These are phyloP conservation scores for Somion occarium DNA, from an alignment of 1,284 basidiomycete species.

Conservation along the genomic window DNA sequence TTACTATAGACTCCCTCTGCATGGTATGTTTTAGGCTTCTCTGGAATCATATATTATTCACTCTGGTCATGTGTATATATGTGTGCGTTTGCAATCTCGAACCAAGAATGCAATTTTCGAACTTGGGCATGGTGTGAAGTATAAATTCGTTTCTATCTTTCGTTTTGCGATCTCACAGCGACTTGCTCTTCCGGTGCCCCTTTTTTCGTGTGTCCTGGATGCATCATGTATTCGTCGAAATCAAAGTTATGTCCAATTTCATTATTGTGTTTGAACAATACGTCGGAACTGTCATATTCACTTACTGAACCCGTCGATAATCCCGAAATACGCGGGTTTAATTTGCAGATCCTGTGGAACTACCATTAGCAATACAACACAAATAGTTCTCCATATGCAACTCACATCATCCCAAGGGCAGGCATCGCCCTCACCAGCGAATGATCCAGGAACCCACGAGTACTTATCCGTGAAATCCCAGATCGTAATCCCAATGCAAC, in stretches of 20 bases:
- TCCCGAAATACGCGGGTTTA: conserved; percentile 23
- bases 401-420: conserved; percentile 44
- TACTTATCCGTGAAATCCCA: conserved; percentile 58
- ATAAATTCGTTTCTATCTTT: no score
- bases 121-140: no score
- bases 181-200: no score
- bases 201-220: no score
- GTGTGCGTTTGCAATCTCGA: no score
- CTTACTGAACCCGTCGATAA: conserved; percentile 12
- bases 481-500: conserved; percentile 49
- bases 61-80: no score
- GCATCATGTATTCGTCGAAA: no score
- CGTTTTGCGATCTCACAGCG: no score
- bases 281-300: no score
- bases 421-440: conserved; percentile 43
- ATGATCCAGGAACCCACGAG: conserved; percentile 47
- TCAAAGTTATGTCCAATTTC: no score
- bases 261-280: no score
- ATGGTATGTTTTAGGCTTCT: neutral
- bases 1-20: neutral
- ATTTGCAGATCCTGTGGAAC: conserved; percentile 22
- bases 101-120: no score
- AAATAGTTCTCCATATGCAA: neutral
- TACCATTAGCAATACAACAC: neutral
- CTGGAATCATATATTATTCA: neutral